Base-by-base conservation (phyloP, 257 asterid genomes). In the Asclepias syriaca region DNA sequence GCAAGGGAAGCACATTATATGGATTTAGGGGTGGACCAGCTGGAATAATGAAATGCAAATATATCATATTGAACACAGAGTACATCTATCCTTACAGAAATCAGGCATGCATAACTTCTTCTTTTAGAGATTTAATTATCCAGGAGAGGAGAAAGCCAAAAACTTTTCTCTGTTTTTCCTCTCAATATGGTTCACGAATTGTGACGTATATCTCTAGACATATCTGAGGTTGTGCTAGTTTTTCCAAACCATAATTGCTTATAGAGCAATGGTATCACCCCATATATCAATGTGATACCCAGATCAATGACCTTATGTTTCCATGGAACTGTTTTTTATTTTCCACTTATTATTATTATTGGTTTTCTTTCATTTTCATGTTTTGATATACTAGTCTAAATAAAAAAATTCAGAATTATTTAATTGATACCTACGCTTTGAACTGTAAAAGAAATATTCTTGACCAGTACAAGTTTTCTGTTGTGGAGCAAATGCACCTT, bases 11-110 rank as follows among this genome's bases (percentile, higher is more conserved):
- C 86, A 90, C 87, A 55, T 34, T 95, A 80, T 95, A 92, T 79
- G 99, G 99, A 49, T 95, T 95, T 79, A 87, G 89, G 74, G 99
- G 99, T 57, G 99, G 99, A 45, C 99, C 99, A 50, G 98, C 99
- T 49, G 99, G 99, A 63, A 81, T 95, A 70, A 95, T 92, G 99
- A 92, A 92, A 87, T 77, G 92, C 80, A 95, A 95, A 78, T 90
- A 90, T 75, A 85, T 81, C 29, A 80, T 84, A 63, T 80, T 95
- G 89, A 87, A 93, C 76, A 43, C 99, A 4, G 96, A 95, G 70
- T 92, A 61, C 78, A 85, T 95, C 79, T 92, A 95, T 81, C 98
- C 99, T 48, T 92, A 90, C 77, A 87, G 99, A 77, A 95, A 95
- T 80, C 99, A 95, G 92, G 99, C 87, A 78, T 66, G 66, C 45